Percentiles rank a stretch among this genome's conserved stretches.
These are phyloP conservation scores for Austropuccinia psidii DNA, from an alignment of 1,284 basidiomycete species.

Conservation along the genomic window DNA sequence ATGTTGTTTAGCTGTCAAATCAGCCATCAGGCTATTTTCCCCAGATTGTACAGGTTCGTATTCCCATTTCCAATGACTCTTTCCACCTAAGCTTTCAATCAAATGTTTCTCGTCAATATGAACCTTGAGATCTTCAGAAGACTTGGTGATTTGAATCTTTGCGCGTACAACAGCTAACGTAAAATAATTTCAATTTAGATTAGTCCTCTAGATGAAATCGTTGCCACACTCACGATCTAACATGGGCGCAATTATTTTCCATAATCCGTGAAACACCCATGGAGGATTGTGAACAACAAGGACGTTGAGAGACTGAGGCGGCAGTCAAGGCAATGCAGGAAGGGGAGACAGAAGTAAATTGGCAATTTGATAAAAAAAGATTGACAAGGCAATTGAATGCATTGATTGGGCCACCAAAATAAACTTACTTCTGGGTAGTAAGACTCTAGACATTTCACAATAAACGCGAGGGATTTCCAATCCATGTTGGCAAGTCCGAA, in stretches of 20 bases:
- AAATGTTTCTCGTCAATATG: conserved; percentile 23
- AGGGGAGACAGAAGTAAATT: background rate
- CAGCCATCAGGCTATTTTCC: conserved; percentile 18
- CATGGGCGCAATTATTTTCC: conserved; percentile 35
- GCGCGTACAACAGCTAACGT: conserved; percentile 12
- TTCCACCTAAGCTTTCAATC: conserved; percentile 11
- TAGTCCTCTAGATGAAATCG: background rate
- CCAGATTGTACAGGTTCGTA: background rate
- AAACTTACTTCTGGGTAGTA: conserved; percentile 32
- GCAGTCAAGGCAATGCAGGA: background rate
- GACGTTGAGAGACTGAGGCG: conserved; percentile 31
- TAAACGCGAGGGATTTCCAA: conserved; percentile 34
- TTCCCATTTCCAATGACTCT: conserved; percentile 17
- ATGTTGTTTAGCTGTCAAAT: background rate
- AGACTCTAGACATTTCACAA: conserved; percentile 35
- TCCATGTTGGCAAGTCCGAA: conserved; percentile 35
- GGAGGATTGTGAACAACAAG: conserved; percentile 33
- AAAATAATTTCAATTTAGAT: background rate
- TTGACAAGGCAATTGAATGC: background rate
- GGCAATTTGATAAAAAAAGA: background rate
- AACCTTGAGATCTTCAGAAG: conserved; percentile 13
- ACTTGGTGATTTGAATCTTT: conserved; percentile 32
- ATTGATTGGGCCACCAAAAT: background rate
- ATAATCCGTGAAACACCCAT: conserved; percentile 34
- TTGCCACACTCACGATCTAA: conserved; percentile 19